Percentiles rank a stretch among this genome's conserved stretches.
phyloP scores from a whole-genome alignment of 176 grass and related monocot species.

The Calamus simplicifolius region DNA sequence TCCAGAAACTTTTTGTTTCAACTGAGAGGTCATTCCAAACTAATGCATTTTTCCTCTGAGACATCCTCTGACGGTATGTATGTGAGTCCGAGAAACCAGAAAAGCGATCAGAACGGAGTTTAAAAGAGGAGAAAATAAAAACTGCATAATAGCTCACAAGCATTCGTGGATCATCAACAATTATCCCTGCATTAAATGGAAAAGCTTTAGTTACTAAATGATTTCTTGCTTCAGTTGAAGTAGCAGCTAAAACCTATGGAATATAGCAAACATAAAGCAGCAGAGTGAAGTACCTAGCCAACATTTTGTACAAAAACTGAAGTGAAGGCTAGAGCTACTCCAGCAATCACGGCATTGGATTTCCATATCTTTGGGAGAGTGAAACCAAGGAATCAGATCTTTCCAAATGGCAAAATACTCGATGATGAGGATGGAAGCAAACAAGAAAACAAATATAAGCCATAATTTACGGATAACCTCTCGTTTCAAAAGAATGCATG shows the following conservation, averaged over 20 bases:
- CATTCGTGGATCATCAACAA: constrained; percentile 86
- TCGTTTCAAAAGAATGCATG: constrained; percentile 88
- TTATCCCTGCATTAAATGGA: constrained; percentile 46
- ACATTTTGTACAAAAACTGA: constrained; percentile 74
- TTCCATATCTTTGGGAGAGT: constrained; percentile 34
- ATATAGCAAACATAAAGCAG: neutral
- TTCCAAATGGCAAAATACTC: constrained; percentile 93
- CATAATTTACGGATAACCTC: constrained; percentile 74
- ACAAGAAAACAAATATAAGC: constrained; percentile 86
- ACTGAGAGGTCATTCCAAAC: constrained; percentile 96
- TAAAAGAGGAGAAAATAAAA: constrained; percentile 91
- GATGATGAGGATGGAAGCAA: constrained; percentile 66
- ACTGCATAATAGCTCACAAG: constrained; percentile 85
- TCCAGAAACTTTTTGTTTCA: constrained; percentile 99
- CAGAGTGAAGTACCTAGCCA: constrained; percentile 67
- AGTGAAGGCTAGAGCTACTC: constrained; percentile 61
- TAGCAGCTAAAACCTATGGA: neutral
- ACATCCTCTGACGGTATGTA: constrained; percentile 65
- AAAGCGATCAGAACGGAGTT: constrained; percentile 72
- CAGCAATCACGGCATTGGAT: constrained; percentile 82
- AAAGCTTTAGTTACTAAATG: neutral
- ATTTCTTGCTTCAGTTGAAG: neutral
- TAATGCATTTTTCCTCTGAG: constrained; percentile 70
- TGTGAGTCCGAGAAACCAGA: constrained; percentile 80
- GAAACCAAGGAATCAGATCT: constrained; percentile 45